Percentiles rank a stretch among this genome's conserved stretches.
Conservation (phyloP, 1,284 basidiomycete species). For the Fomitopsis betulina region DNA sequence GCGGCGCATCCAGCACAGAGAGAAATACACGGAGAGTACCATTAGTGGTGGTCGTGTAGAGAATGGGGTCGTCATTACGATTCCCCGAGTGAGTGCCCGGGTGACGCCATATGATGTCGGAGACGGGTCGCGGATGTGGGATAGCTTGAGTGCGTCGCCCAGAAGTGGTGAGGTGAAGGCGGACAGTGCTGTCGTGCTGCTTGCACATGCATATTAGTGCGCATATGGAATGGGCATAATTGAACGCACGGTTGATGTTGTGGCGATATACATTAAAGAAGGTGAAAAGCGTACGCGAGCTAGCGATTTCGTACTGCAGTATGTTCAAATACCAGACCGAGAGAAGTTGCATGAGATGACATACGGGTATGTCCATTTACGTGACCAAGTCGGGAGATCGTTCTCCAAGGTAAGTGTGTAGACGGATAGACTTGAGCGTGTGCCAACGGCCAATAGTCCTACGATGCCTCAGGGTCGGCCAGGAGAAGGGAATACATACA, state of each 20-base stretch:
- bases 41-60: constrained; percentile 76
- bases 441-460: constrained; percentile 73
- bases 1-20: constrained; percentile 83
- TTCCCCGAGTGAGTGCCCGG: constrained; percentile 37
- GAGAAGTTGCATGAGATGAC: not conserved
- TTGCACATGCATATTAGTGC: constrained; percentile 1
- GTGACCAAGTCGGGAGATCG: constrained; percentile 74
- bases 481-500: not conserved
- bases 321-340: not conserved
- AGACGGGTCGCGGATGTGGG: constrained; percentile 62
- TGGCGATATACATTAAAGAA: constrained; percentile 70
- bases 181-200: constrained; percentile 55
- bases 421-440: constrained; percentile 51
- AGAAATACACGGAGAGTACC: constrained; percentile 79
- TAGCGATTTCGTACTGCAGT: constrained; percentile 41
- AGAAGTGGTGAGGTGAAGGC: constrained; percentile 68
- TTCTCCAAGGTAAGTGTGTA: constrained; percentile 74
- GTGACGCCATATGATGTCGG: constrained; percentile 60
- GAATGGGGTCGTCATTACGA: constrained; percentile 68
- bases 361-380: constrained; percentile 66
- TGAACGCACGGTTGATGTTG: constrained; percentile 49
- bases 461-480: constrained; percentile 12
- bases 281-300: constrained; percentile 61
- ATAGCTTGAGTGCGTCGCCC: constrained; percentile 63
- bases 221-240: not conserved